These are phyloP conservation scores for Bacidia gigantensis DNA, from an alignment of 495 filamentous ascomycete genomes.

Conservation along the genomic window DNA sequence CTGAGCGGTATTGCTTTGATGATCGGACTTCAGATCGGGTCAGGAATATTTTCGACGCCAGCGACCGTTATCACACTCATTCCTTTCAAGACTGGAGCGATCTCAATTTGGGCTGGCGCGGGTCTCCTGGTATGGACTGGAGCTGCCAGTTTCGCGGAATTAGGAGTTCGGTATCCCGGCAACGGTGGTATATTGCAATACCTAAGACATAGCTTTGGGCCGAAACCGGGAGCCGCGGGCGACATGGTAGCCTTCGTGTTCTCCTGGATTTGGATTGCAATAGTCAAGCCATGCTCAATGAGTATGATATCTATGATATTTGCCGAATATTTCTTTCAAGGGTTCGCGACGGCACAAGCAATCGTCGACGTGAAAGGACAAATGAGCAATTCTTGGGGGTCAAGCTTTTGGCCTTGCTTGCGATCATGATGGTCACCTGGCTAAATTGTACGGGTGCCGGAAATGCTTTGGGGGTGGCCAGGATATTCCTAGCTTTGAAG, in stretches of 20 bases:
- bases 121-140: constrained; percentile 33
- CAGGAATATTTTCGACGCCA: constrained; percentile 31
- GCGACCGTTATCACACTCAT: constrained; percentile 25
- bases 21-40: constrained; percentile 30
- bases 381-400: constrained; percentile 10
- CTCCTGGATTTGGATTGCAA: constrained; percentile 25
- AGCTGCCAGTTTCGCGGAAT: constrained; percentile 30
- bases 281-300: constrained; percentile 17
- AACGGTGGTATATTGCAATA: constrained; percentile 36
- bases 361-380: neutral
- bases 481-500: constrained; percentile 1
- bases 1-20: constrained; percentile 20
- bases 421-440: constrained; percentile 18
- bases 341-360: no score
- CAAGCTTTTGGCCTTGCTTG: constrained; percentile 21
- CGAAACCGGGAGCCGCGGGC: no score
- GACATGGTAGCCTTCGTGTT: constrained; percentile 25
- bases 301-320: constrained; percentile 23
- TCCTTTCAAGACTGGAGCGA: constrained; percentile 19
- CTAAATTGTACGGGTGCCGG: constrained; percentile 1
- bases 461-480: neutral
- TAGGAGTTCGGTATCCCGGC: constrained; percentile 27
- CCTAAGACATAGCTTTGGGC: constrained; percentile 23
- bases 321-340: constrained; percentile 21
- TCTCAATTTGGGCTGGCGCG: constrained; percentile 25